These are phyloP conservation scores for Davidsoniella neocaledoniae DNA, from an alignment of 2,329 filamentous ascomycete genomes.

Conservation along the genomic window DNA sequence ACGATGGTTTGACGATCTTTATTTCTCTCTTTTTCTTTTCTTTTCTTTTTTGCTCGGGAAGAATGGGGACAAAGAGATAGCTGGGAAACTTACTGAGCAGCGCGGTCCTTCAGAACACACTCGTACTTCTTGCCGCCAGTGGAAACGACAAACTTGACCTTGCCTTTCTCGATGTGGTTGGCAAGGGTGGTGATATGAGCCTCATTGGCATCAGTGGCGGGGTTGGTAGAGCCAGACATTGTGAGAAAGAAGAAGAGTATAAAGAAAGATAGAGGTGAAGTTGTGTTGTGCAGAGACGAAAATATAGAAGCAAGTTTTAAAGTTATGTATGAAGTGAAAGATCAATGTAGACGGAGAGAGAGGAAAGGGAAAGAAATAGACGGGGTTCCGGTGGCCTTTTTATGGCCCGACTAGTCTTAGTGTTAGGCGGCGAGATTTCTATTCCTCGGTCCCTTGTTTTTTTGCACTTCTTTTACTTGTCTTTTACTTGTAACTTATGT, in stretches of 20 bases:
- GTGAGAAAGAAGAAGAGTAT: constrained; percentile 3
- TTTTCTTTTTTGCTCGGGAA: background rate
- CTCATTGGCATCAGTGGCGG: constrained; percentile 7
- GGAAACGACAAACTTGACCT: constrained; percentile 31
- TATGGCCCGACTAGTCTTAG: background rate
- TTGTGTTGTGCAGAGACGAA: background rate
- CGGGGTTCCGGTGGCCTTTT: background rate
- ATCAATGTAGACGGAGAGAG: too few species aligned
- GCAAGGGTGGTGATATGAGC: constrained; percentile 14
- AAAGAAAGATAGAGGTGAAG: background rate
- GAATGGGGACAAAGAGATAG: background rate
- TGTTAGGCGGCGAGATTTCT: too few species aligned
- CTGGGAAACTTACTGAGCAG: constrained; percentile 24
- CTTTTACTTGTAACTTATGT: too few species aligned
- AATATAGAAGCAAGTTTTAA: background rate
- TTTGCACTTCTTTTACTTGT: too few species aligned
- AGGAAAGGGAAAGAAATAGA: constrained; percentile 3
- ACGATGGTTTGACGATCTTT: too few species aligned
- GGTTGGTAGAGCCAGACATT: constrained; percentile 13
- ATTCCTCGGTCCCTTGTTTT: too few species aligned
- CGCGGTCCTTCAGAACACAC: constrained; percentile 27
- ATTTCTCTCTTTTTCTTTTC: too few species aligned
- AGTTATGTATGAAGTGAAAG: background rate
- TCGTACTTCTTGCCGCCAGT: constrained; percentile 23
- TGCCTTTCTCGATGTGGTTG: constrained; percentile 22